phyloP scores from a whole-genome alignment of 2,329 filamentous ascomycete species.

The Ophiocordyceps robertsii region DNA sequence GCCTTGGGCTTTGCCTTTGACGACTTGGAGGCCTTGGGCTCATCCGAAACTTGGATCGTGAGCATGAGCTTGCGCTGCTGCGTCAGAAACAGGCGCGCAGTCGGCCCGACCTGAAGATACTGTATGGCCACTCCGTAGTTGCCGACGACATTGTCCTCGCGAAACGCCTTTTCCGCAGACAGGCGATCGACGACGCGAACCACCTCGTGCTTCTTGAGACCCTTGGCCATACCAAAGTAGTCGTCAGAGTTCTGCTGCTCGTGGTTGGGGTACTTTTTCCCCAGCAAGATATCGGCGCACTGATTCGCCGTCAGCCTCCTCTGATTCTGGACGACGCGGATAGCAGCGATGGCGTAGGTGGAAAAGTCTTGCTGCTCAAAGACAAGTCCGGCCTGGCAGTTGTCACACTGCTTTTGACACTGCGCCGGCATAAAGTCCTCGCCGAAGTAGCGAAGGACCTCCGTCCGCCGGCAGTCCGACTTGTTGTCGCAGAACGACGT shows the following conservation, averaged over 20 bases:
- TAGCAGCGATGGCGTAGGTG: slow-evolving; percentile 54
- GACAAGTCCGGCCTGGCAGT: slow-evolving; percentile 60
- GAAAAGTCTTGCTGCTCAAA: slow-evolving; percentile 71
- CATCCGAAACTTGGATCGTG: slow-evolving; percentile 24
- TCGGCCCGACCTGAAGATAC: slow-evolving; percentile 46
- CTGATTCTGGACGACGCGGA: slow-evolving; percentile 53
- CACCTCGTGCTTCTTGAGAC: slow-evolving; percentile 60
- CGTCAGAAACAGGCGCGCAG: slow-evolving; percentile 27
- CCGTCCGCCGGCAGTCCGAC: slow-evolving; percentile 72
- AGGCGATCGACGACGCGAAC: slow-evolving; percentile 76
- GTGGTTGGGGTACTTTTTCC: slow-evolving; percentile 47
- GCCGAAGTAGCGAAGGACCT: slow-evolving; percentile 88
- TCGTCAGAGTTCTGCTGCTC: slow-evolving; percentile 38
- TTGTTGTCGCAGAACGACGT: slow-evolving; percentile 82
- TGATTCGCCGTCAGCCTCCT: slow-evolving; percentile 58
- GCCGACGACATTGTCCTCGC: slow-evolving; percentile 46
- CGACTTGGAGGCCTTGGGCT: slow-evolving; percentile 14
- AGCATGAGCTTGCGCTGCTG: slow-evolving; percentile 32
- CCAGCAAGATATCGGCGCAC: slow-evolving; percentile 74
- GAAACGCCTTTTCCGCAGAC: slow-evolving; percentile 57
- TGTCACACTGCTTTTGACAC: slow-evolving; percentile 73
- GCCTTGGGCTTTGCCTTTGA: slow-evolving; percentile 15
- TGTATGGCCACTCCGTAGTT: slow-evolving; percentile 54
- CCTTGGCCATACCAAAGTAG: slow-evolving; percentile 55
- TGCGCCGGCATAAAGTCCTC: slow-evolving; percentile 62